Conservation (phyloP, 2,329 filamentous ascomycete genomes). For the Tolypocladium guangdongense region DNA sequence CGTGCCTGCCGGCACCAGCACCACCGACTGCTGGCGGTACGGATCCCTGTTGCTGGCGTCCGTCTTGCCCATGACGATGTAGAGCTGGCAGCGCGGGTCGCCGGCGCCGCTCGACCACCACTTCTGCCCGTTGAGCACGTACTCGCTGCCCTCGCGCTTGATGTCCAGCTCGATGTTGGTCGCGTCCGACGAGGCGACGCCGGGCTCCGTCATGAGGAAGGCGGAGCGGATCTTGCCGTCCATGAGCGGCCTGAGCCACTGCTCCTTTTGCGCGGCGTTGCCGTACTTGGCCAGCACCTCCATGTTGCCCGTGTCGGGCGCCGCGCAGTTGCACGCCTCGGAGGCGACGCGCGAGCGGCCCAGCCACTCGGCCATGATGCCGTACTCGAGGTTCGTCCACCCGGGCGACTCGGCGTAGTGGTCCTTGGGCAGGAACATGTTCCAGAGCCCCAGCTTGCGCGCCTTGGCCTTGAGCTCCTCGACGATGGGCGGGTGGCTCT, state of each 20-base stretch:
- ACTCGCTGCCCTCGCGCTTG: constrained; percentile 71
- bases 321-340: constrained; percentile 82
- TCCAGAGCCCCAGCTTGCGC: constrained; percentile 80
- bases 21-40: constrained; percentile 87
- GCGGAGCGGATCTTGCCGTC: constrained; percentile 79
- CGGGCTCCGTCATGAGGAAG: constrained; percentile 90
- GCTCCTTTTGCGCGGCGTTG: constrained; percentile 69
- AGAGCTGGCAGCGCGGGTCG: constrained; percentile 83
- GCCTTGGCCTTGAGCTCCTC: constrained; percentile 86
- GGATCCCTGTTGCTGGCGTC: constrained; percentile 63
- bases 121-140: constrained; percentile 91
- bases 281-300: constrained; percentile 89
- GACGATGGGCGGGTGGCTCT: constrained; percentile 65
- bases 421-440: constrained; percentile 91
- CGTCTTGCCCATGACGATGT: constrained; percentile 94
- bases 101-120: constrained; percentile 98
- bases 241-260: constrained; percentile 74
- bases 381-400: constrained; percentile 93
- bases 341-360: constrained; percentile 76
- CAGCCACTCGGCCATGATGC: constrained; percentile 91
- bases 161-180: constrained; percentile 87
- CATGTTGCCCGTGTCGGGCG: constrained; percentile 92
- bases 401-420: constrained; percentile 94
- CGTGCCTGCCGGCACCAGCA: constrained; percentile 71
- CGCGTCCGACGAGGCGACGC: constrained; percentile 80